Evolutionary conservation across 441 rosid species (phyloP).

Genomic region (Capsella rubella): DNA sequence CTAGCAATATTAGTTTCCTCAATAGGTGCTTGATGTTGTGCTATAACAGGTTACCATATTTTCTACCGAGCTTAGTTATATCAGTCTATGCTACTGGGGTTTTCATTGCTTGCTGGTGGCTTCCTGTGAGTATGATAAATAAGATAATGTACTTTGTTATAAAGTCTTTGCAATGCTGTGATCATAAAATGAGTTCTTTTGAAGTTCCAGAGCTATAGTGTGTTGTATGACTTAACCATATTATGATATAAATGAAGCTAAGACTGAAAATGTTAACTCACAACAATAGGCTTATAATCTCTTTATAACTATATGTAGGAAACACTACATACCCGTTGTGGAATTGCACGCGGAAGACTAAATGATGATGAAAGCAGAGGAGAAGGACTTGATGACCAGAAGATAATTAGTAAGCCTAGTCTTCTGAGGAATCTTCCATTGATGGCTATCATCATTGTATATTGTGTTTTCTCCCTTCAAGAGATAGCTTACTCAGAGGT

Average conservation of each 20-base stretch:
- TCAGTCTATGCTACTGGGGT: constrained; percentile 60
- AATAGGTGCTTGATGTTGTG: constrained; percentile 21
- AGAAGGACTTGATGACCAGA: constrained; percentile 41
- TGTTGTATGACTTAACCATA: neutral
- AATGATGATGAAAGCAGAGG: constrained; percentile 32
- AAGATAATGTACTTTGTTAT: neutral
- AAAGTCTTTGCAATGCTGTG: constrained; percentile 4
- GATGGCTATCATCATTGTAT: constrained; percentile 61
- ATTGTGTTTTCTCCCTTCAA: constrained; percentile 70
- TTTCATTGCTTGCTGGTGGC: constrained; percentile 67
- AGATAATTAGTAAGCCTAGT: constrained; percentile 42
- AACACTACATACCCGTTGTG: constrained; percentile 59
- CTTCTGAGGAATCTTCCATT: constrained; percentile 65
- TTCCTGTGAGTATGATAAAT: constrained; percentile 58
- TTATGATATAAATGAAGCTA: constrained; percentile 13
- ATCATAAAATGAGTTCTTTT: constrained; percentile 15
- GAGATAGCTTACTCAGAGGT: constrained; percentile 75
- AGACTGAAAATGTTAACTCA: too few species aligned
- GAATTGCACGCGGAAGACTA: constrained; percentile 42
- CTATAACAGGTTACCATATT: constrained; percentile 70
- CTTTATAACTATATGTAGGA: constrained; percentile 46
- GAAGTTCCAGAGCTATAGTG: neutral
- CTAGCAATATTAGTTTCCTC: neutral
- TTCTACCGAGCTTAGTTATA: constrained; percentile 71
- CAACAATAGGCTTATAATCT: neutral